Evolutionary conservation across 225 moss, liverwort and hornwort species (phyloP), one percentile per base, ranked within the genome.

Genomic region (Polytrichum formosum): DNA sequence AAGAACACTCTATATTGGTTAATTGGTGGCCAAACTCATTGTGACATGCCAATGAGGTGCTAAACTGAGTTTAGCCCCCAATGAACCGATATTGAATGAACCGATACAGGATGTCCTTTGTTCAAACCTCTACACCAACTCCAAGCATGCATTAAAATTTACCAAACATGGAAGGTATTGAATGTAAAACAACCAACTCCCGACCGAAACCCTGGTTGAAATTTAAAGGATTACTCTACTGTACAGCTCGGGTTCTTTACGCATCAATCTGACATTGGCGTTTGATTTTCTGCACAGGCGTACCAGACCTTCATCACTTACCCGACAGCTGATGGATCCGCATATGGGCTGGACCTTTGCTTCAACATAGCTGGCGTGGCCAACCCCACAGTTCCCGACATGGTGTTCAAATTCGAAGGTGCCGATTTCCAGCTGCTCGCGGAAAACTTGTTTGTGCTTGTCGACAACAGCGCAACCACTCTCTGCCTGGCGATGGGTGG

Each of bases 361-460:
- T 95, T 79, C 72, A 79, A 95, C 74, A 90, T 95, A 16, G 78
- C 75, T 1, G 89, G 86, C 0, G 88, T 92, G 61, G 75, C 80
- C 18, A 74, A 74, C 61, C 87, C 89, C 20, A 76, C 56, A 1
- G 85, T 92, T n/a, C 91, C 95, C 1, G 70, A 72, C 5, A 84
- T 95, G 79, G 77, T 79, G 7, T 88, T 95, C 71, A 91, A 92
- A 70, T 95, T 95, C 55, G 80, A 84, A 27, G 74, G 53, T 19
- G 92, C 86, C 0, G 84, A 92, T 84, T 89, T 89, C 73, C 73
- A 86, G 61, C 62, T 95, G 30, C 83, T 68, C 1, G 83, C 84
- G 5, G 76, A 91, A 71, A 95, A 95, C 66, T 74, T 85, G 79
- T 95, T 95, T 72, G 91, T 91, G n/a, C 66, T 92, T 25, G 95